Conservation (phyloP, 2,329 filamentous ascomycete genomes). For the Xylariales sp. region DNA sequence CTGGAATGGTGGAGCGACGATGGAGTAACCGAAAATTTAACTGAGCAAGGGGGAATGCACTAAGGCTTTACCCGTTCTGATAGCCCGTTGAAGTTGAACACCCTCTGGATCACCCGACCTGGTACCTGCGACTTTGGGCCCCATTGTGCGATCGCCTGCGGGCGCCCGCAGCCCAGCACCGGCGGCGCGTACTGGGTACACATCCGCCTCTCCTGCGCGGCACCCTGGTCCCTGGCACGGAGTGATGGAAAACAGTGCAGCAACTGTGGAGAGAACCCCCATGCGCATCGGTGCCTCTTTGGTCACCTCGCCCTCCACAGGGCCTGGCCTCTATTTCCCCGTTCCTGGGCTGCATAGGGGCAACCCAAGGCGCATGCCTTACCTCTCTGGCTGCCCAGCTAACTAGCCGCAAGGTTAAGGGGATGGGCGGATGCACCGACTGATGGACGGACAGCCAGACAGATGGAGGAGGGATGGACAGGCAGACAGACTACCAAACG, state of each 20-base stretch:
- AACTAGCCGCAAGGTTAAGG: too few relatives aligned
- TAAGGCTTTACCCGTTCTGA: constrained; percentile 3
- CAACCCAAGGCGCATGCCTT: too few relatives aligned
- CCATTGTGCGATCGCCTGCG: not conserved
- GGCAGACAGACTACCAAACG: too few relatives aligned
- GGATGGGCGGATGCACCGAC: too few relatives aligned
- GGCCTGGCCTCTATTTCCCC: constrained; percentile 5
- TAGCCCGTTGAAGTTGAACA: not conserved
- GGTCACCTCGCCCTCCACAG: constrained; percentile 2
- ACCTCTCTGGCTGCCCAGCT: too few relatives aligned
- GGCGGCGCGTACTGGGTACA: constrained; percentile 4
- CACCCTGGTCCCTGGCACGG: constrained; percentile 3
- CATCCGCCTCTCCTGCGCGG: too few relatives aligned
- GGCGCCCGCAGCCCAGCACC: not conserved
- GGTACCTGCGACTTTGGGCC: constrained; percentile 1
- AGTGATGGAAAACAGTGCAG: constrained; percentile 1
- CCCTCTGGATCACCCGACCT: too few relatives aligned
- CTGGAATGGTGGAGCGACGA: constrained; percentile 8
- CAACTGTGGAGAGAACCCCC: not conserved
- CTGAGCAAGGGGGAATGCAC: constrained; percentile 4
- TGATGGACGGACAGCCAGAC: too few relatives aligned
- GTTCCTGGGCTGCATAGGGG: too few relatives aligned
- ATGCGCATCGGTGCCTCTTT: constrained; percentile 6
- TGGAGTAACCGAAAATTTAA: constrained; percentile 4
- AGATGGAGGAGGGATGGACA: too few relatives aligned